A percentile compares a stretch with the other conserved stretches of the same genome.
These are phyloP conservation scores for Cryphonectria japonica DNA, from an alignment of 2,329 filamentous ascomycete species.

Conservation along the genomic window DNA sequence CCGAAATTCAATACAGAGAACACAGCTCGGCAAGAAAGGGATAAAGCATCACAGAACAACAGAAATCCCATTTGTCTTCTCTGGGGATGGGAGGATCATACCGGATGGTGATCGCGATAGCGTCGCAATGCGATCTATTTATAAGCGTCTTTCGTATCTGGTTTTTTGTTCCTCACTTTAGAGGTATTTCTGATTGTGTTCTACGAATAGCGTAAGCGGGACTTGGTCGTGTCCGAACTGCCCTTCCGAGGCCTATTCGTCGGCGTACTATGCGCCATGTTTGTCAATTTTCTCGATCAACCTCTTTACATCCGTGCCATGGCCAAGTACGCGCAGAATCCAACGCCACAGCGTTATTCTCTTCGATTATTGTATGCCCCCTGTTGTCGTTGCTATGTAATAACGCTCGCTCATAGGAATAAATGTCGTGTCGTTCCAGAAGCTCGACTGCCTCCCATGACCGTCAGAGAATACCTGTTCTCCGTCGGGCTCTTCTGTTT, in stretches of 20 bases:
- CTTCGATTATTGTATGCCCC: neutral
- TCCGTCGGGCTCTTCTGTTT: constrained; percentile 44
- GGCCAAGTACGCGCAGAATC: constrained; percentile 42
- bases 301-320: constrained; percentile 32
- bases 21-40: neutral
- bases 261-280: constrained; percentile 46
- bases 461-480: constrained; percentile 48
- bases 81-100: neutral
- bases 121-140: neutral
- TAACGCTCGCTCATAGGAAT: constrained; percentile 33
- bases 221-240: constrained; percentile 45
- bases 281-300: constrained; percentile 47
- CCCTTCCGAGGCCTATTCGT: constrained; percentile 50
- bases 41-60: neutral
- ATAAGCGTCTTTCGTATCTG: constrained; percentile 48
- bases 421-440: constrained; percentile 42
- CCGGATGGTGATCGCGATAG: neutral
- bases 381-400: neutral
- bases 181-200: constrained; percentile 54
- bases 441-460: constrained; percentile 49
- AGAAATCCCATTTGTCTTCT: neutral
- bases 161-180: constrained; percentile 50
- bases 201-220: constrained; percentile 46
- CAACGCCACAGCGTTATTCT: neutral
- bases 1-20: neutral